Conservation (phyloP, 176 grass and related monocot species). For the Tillandsia leiboldiana region DNA sequence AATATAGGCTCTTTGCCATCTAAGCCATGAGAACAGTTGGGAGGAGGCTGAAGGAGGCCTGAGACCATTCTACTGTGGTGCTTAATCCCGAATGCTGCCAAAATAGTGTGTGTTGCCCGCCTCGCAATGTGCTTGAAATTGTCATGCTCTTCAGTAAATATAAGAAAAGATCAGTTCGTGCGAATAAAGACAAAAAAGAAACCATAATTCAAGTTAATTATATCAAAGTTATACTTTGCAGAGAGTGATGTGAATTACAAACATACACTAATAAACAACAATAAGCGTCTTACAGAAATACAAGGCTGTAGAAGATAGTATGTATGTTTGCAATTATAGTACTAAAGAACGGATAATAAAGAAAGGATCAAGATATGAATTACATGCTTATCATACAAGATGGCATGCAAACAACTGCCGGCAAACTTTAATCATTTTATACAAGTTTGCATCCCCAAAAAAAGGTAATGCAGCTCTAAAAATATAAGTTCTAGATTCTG, state of each 20-base stretch:
- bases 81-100: conserved; percentile 37
- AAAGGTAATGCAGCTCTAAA: neutral
- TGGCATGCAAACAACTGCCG: too few relatives aligned
- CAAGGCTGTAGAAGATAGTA: too few relatives aligned
- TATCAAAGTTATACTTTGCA: neutral
- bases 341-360: too few relatives aligned
- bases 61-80: conserved; percentile 31
- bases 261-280: too few relatives aligned
- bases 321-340: too few relatives aligned
- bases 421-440: too few relatives aligned
- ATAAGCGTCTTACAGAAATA: too few relatives aligned
- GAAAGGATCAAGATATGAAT: too few relatives aligned
- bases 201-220: neutral
- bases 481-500: neutral
- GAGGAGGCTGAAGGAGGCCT: conserved; percentile 21
- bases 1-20: conserved; percentile 10
- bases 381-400: too few relatives aligned
- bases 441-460: too few relatives aligned
- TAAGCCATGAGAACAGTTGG: conserved; percentile 18
- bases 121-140: conserved; percentile 23
- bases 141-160: conserved; percentile 33
- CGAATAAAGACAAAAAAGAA: neutral
- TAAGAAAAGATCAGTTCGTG: conserved; percentile 22
- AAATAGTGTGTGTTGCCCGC: conserved; percentile 33
- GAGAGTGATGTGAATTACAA: too few relatives aligned